Base-by-base conservation (phyloP, 2,329 filamentous ascomycete genomes). In the Ceratocystis diversiconidia region DNA sequence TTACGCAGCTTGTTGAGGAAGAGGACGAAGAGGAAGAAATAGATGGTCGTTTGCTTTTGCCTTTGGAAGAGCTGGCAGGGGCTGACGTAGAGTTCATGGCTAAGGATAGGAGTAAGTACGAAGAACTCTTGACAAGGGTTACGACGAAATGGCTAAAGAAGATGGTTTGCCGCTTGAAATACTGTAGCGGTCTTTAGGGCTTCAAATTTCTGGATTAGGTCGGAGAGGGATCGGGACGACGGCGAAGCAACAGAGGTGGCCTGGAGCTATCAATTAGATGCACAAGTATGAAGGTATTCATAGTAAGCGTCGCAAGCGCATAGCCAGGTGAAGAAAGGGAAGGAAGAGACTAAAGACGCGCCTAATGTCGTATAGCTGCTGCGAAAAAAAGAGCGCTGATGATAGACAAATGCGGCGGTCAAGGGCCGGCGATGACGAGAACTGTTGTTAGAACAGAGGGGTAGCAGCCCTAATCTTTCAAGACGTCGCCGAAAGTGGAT, bases 221-320 rank as follows among this genome's bases (percentile, higher is more conserved):
- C n/a, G 65, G 65, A 36, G 25, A 48, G 22, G 50, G 19, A 46
- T 63, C 48, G 22, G 32, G 65, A 57, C 61, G 50, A 43, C 28
- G 43, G 41, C 22, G 41, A 41, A 12, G 63, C n/a, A 28, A 52
- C 10, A 65, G 50, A 61, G 66, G 63, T 25, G 30, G 66, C 59
- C 63, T 59, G 48, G 59, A 63, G 63, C 66, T 60, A 65, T 67
- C 66, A 59, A 36, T 62, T 46, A 32, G 36, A 59, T 41, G 55
- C 50, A 41, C 48, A 44, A 50, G 60, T 50, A 60, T 59, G 48
- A 52, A 28, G 41, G 28, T 63, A 65, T 67, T 65, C 63, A 65
- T 67, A 67, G 66, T 67, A 67, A 62, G 64, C 36, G 55, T 28
- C 36, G 50, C 66, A 64, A 59, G 57, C 66, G 63, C 62, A 57